Evolutionary conservation across 1,284 basidiomycete genomes (phyloP).

Genomic region (Apiotrichum sp.): DNA sequence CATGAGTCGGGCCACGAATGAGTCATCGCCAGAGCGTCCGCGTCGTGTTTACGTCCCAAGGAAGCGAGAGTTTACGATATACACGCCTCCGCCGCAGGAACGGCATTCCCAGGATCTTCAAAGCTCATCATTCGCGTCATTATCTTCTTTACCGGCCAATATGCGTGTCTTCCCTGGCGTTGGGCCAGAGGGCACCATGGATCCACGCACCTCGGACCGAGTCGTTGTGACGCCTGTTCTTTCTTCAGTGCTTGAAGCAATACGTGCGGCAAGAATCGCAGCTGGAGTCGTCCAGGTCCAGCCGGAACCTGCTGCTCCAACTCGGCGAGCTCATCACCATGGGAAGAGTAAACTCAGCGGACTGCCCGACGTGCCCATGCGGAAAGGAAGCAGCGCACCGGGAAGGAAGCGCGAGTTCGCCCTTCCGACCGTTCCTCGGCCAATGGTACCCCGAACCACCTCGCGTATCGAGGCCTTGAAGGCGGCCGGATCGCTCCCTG

Average conservation of each 20-base stretch:
- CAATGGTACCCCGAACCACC: slow-evolving; percentile 12
- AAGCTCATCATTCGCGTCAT: not conserved
- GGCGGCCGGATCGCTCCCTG: slow-evolving; percentile 9
- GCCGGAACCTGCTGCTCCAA: not conserved
- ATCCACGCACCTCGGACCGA: slow-evolving; percentile 30
- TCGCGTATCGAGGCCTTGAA: slow-evolving; percentile 28
- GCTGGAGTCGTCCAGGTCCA: slow-evolving; percentile 1
- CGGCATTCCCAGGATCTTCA: not conserved
- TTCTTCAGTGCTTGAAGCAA: slow-evolving; percentile 53
- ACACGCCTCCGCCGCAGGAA: slow-evolving; percentile 12
- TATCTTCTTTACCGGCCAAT: not conserved
- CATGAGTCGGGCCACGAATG: slow-evolving; percentile 14
- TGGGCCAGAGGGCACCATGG: not conserved
- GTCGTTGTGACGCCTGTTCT: slow-evolving; percentile 58
- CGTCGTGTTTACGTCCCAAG: slow-evolving; percentile 34
- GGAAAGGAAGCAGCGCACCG: slow-evolving; percentile 26
- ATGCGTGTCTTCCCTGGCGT: not conserved
- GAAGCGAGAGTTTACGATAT: slow-evolving; percentile 57
- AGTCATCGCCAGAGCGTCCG: slow-evolving; percentile 23
- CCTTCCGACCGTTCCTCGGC: slow-evolving; percentile 27
- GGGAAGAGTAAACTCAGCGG: not conserved
- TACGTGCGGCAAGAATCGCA: slow-evolving; percentile 52
- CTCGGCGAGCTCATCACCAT: not conserved
- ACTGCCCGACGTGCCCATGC: slow-evolving; percentile 11
- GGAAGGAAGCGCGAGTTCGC: slow-evolving; percentile 23